These are phyloP conservation scores for Trifolium pratense DNA, from an alignment of 306 rosid genomes.

Conservation along the genomic window DNA sequence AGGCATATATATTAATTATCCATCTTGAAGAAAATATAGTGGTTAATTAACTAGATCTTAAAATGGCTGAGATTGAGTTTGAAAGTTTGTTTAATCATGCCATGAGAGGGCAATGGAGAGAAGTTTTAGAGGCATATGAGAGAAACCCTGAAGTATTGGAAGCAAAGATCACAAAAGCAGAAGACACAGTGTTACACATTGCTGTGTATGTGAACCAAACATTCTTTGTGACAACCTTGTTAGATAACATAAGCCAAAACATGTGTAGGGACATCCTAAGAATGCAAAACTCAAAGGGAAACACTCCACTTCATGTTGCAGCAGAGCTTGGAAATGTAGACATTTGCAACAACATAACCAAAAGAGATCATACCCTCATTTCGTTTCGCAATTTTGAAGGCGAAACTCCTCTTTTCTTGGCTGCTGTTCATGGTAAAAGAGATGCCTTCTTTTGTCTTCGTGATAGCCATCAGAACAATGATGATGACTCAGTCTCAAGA, in stretches of 20 bases:
- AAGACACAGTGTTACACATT: slow-evolving; percentile 50
- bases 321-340: slow-evolving; percentile 55
- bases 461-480: background rate
- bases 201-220: slow-evolving; percentile 50
- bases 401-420: slow-evolving; percentile 55
- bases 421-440: slow-evolving; percentile 49
- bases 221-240: slow-evolving; percentile 19
- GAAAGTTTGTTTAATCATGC: slow-evolving; percentile 42
- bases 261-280: slow-evolving; percentile 16
- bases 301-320: slow-evolving; percentile 54
- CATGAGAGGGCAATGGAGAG: slow-evolving; percentile 44
- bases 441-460: slow-evolving; percentile 48
- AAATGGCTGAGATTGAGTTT: slow-evolving; percentile 41
- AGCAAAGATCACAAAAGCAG: slow-evolving; percentile 49
- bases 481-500: slow-evolving; percentile 21
- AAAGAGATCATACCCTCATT: slow-evolving; percentile 38
- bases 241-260: slow-evolving; percentile 36
- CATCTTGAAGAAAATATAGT: slow-evolving; percentile 4
- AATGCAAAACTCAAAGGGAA: slow-evolving; percentile 47
- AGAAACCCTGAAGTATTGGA: slow-evolving; percentile 30
- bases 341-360: slow-evolving; percentile 41
- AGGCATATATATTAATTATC: background rate
- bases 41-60: background rate
- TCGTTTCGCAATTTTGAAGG: slow-evolving; percentile 32
- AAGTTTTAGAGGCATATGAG: slow-evolving; percentile 38